phyloP scores from a whole-genome alignment of 1,139 yeast species.

The Neolecta irregularis region DNA sequence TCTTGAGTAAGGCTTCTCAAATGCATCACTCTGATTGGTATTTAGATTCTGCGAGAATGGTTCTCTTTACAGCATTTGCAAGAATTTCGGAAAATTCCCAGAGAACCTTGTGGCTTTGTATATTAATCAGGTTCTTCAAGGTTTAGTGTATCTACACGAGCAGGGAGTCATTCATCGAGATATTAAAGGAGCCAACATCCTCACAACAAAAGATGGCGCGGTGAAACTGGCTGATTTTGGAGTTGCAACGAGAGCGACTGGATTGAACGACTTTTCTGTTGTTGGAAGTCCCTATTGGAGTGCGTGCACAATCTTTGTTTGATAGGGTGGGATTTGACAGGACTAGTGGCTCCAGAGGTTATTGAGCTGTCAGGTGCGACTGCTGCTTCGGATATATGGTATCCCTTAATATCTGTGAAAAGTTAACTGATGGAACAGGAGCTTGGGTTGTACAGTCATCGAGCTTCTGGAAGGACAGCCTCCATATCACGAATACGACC shows the following conservation, averaged over 20 bases:
- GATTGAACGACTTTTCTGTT: constrained; percentile 19
- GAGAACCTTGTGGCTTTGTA: constrained; percentile 48
- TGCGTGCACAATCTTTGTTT: background rate
- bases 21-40: constrained; percentile 14
- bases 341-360: constrained; percentile 58
- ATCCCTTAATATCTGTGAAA: background rate
- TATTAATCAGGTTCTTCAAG: constrained; percentile 57
- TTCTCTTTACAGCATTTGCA: constrained; percentile 56
- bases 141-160: constrained; percentile 50
- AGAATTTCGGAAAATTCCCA: constrained; percentile 35
- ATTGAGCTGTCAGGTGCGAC: constrained; percentile 71
- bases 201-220: constrained; percentile 42
- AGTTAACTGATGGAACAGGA: constrained; percentile 37
- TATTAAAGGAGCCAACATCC: constrained; percentile 63
- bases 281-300: constrained; percentile 70
- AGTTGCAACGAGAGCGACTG: constrained; percentile 39
- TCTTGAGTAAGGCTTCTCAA: constrained; percentile 32
- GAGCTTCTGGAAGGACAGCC: constrained; percentile 80
- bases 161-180: constrained; percentile 69
- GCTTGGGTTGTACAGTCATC: constrained; percentile 85
- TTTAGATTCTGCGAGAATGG: constrained; percentile 62
- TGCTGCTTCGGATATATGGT: constrained; percentile 48
- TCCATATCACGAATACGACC: constrained; percentile 66
- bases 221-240: constrained; percentile 71
- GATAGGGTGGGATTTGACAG: background rate